Evolutionary conservation across 371 early-diverging fungal genomes (phyloP).

Genomic region (Gilbertella persicaria): DNA sequence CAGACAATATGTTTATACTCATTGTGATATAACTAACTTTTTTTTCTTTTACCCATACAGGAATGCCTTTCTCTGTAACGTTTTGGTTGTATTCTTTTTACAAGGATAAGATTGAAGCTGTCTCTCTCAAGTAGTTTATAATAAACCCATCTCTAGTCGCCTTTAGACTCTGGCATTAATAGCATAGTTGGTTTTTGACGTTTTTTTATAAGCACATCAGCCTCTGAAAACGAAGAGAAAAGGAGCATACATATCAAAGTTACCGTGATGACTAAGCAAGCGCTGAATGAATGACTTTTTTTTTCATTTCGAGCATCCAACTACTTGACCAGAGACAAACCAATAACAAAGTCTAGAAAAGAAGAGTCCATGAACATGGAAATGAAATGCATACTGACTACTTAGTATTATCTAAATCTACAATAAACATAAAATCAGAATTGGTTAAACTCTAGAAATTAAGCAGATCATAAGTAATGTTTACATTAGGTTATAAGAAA

Average conservation of each 20-base stretch:
- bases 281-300: conserved; percentile 14
- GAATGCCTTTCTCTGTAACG: conserved; percentile 11
- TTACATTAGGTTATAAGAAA: no score
- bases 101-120: conserved; percentile 12
- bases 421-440: no score
- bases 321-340: no score
- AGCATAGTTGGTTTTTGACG: conserved; percentile 12
- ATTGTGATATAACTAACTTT: conserved; percentile 12
- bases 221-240: conserved; percentile 13
- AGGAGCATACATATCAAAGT: conserved; percentile 12
- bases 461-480: no score
- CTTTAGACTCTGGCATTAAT: conserved; percentile 10
- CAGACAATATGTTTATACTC: conserved; percentile 11
- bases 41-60: conserved; percentile 10
- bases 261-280: conserved; percentile 8
- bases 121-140: conserved; percentile 9
- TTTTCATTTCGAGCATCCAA: no score
- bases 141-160: conserved; percentile 12
- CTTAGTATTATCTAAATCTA: no score
- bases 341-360: no score
- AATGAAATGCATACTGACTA: no score
- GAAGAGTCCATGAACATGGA: no score
- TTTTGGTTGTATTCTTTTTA: conserved; percentile 11
- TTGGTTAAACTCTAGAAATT: no score
- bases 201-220: conserved; percentile 12